A percentile compares a stretch with the other conserved stretches of the same genome.
phyloP scores from a whole-genome alignment of 2,329 filamentous ascomycete species.

The Parastagonospora avenae region DNA sequence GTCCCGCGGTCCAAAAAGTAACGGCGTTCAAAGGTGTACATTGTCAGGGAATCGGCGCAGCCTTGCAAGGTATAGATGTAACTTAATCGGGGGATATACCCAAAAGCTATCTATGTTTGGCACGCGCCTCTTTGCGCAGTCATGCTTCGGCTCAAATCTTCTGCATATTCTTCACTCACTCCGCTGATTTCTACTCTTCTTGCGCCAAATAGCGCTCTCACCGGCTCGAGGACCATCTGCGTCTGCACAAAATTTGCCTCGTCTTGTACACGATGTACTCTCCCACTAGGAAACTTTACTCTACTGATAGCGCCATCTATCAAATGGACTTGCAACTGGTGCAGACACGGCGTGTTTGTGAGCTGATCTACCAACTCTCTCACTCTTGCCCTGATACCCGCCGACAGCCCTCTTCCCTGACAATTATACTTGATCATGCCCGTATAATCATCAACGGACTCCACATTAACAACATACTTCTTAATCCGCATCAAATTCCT shows the following conservation, averaged over 20 bases:
- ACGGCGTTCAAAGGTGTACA: slow-evolving; percentile 19
- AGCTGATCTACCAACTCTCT: slow-evolving; percentile 48
- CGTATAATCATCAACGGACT: slow-evolving; percentile 56
- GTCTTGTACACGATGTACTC: slow-evolving; percentile 42
- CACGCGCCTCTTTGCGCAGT: slow-evolving; percentile 18
- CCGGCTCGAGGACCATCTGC: slow-evolving; percentile 51
- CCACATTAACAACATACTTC: slow-evolving; percentile 51
- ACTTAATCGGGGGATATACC: background rate
- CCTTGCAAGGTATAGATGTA: background rate
- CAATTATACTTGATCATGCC: slow-evolving; percentile 60
- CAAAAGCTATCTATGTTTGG: background rate
- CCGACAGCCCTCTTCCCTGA: slow-evolving; percentile 50
- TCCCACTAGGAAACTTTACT: slow-evolving; percentile 33
- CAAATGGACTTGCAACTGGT: slow-evolving; percentile 38
- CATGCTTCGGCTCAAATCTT: slow-evolving; percentile 42
- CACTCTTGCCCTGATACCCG: slow-evolving; percentile 50
- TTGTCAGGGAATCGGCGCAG: background rate
- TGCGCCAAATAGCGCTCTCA: slow-evolving; percentile 45
- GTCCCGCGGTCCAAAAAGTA: slow-evolving; percentile 13
- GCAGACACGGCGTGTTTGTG: slow-evolving; percentile 25
- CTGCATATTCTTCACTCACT: slow-evolving; percentile 47
- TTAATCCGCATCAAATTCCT: slow-evolving; percentile 50
- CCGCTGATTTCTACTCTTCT: slow-evolving; percentile 46
- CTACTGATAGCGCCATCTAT: slow-evolving; percentile 36
- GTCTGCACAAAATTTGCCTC: slow-evolving; percentile 42